phyloP scores from a whole-genome alignment of 176 grass and related monocot genomes.

The Sorghum bicolor region Sorghum_bicolor_NCBIv3 NC_012877.2:5219001-5219500 shows the following conservation, averaged over 20 bases:
- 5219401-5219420: background rate
- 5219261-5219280: background rate
- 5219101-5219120: background rate
- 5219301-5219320: background rate
- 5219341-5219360: background rate
- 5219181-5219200: background rate
- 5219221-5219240: background rate
- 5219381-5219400: background rate
- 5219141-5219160: background rate
- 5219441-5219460: background rate
- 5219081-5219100: background rate
- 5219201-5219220: background rate
- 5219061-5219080: background rate
- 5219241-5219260: background rate
- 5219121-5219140: slow-evolving; percentile 3
- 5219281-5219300: background rate
- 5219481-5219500: background rate
- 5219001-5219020: background rate
- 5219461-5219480: background rate
- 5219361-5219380: background rate
- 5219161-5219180: background rate
- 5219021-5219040: background rate
- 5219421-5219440: background rate
- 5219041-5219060: background rate
- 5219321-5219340: background rate